Evolutionary conservation across 2,329 filamentous ascomycete genomes (phyloP), one percentile per base, ranked within the genome.

Genomic region (Epichloe hybrida): DNA sequence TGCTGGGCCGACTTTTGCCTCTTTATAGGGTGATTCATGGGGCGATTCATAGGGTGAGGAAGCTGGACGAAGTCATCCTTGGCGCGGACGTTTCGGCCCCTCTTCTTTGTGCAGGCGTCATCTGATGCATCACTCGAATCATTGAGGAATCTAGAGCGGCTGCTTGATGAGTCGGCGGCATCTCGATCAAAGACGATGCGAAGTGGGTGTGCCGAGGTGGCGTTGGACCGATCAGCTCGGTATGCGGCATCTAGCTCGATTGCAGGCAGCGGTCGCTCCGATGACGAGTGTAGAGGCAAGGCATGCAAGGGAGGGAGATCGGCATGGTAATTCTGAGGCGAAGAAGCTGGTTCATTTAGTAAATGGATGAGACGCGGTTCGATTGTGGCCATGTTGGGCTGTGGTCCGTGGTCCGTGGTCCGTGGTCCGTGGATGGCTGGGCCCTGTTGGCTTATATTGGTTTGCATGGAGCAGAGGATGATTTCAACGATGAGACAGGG

Each of bases 291-390:
- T 46, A 72, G 70, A 55, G 69, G 62, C 44, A 72, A 54, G 64
- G 68, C 66, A 54, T 79, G 74, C 41, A 80, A 67, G 78, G 73
- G 79, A 72, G 79, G 77, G 3, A 80, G 71, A 53, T 78, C 75
- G 59, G 73, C 66, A 54, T 72, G 70, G 58, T 67, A 69, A 58
- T 69, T 66, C 56, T 71, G 71, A 44, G 73, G 72, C 55, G 70
- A 69, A 41, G 53, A 52, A 20, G 70, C 70, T 46, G 71, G 72
- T 59, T 79, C 75, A 65, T 83, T 83, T 59, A 83, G 70, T 57
- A 83, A 67, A 63, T 82, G 78, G 62, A 82, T 83, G 57, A 83
- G 71, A 62, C 79, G 77, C 62, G 80, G 80, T 73, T 83, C 80
- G 67, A 83, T 83, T 61, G 78, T 82, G 58, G 77, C 77, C 77